Evolutionary conservation across 169 alveolate genomes (phyloP), one percentile per base, ranked within the genome.

Genomic region (Cryptosporidium baileyi): DNA sequence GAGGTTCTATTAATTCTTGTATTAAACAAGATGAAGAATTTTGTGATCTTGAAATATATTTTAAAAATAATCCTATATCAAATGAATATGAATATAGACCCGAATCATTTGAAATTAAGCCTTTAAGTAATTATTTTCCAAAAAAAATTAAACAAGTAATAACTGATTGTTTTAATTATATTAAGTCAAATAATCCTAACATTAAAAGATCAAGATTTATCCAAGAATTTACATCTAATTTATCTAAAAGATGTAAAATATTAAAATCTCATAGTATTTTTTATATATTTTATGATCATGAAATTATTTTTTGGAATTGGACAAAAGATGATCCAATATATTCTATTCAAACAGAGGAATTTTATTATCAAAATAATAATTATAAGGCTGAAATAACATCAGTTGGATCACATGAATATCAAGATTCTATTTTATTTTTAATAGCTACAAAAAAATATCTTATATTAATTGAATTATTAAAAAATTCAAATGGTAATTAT

Each of bases 291-390:
- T 11, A 26, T 24, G 51, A 34, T 19, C 49, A 74, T 38, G 85
- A 74, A 32, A 51, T 74, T 17, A 8, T 74, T 3, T 57, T 74
- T 57, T 74, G 85, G 85, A 74, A 74, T 57, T 74, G 85, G 85
- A 36, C 85, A 32, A 74, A 74, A 22, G 85, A 57, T 19, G 67
- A 74, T 26, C 74, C 67, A 19, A 24, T 41, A 36, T 74, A 74
- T 36, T 74, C 85, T 40, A 60, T 74, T 24, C 85, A 74, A 41
- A 74, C 60, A 11, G 85, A 74, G 26, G 85, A 74, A 41, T 74
- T 74, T 30, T 74, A 51, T 45, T 41, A 52, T 19, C 74, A 74
- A 41, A 51, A 36, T 13, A 38, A 67, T 34, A 36, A 40, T 3
- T 38, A 57, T 34, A 74, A 74, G 22, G 57, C 85, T 38, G 24